Base-by-base conservation (phyloP, 1,284 basidiomycete species). In the Melanopsichium pennsylvanicum region DNA sequence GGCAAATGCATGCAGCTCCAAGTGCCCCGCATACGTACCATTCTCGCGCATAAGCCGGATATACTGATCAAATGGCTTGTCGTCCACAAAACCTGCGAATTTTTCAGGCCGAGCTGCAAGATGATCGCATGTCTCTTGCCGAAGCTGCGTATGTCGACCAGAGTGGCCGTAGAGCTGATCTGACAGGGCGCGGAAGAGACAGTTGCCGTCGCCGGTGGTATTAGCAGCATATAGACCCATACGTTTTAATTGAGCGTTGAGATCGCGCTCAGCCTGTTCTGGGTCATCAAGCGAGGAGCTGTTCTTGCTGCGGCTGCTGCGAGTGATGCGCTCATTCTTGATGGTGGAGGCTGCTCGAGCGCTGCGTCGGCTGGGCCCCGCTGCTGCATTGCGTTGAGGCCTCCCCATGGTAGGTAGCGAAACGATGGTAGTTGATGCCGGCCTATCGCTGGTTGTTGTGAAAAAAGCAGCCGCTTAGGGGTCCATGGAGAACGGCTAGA, bases 11-110 rank as follows among this genome's bases (percentile, higher is more conserved):
- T 89, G 90, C 9, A 95, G 85, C 80, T 95, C 93, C 72, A 95
- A 86, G 81, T 95, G 91, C 0, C 92, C 92, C 33, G 91, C 93
- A 70, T 94, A 95, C 0, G 91, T 93, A 23, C 88, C 91, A 88
- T 77, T 57, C 34, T 74, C 63, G 31, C 81, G 64, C 81, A 78
- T 58, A 8, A 57, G 48, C 2, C 55, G 54, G n/a, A 80, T 64
- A 45, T 80, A 80, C 29, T 69, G 67, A 29, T 74, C 73, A 21
- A 78, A 79, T 15, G 78, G 74, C 44, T 89, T 84, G 72, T 91
- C 91, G 78, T 95, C 92, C 32, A 93, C 90, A 78, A 95, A 95
- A 5, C 89, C 89, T 56, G 88, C 90, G 79, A 93, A 95, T 23
- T 88, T 86, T 38, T 87, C 84, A 40, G 87, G 85, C 78, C 92